Conservation (phyloP, 768 basidiomycete genomes). For the Lanmaoa pseudosensibilis region DNA sequence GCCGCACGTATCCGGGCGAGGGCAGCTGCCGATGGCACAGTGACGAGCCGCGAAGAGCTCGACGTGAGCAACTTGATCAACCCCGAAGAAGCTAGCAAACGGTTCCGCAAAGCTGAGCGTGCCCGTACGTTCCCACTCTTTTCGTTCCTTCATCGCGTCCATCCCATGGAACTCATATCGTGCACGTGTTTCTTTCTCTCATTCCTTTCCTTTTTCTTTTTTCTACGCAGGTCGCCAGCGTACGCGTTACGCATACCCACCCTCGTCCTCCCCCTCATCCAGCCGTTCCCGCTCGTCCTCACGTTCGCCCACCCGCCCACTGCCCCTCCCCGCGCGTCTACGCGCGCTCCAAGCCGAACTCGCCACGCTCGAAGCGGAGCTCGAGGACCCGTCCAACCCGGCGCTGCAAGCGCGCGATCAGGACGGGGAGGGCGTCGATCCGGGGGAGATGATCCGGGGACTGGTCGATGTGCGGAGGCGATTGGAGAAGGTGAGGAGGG, state of each 20-base stretch:
- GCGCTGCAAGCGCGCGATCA: constrained; percentile 58
- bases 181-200: not conserved
- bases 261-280: constrained; percentile 51
- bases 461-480: constrained; percentile 72
- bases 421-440: constrained; percentile 53
- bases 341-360: constrained; percentile 76
- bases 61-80: constrained; percentile 64
- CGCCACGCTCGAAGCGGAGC: constrained; percentile 72
- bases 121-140: constrained; percentile 39
- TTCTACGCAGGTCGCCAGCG: constrained; percentile 45
- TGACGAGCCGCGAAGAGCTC: constrained; percentile 59
- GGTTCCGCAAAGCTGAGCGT: constrained; percentile 71
- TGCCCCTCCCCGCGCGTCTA: constrained; percentile 58
- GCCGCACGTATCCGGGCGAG: constrained; percentile 35
- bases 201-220: not conserved
- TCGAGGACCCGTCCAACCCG: constrained; percentile 80
- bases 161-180: not conserved
- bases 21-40: constrained; percentile 36
- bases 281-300: constrained; percentile 43
- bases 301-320: constrained; percentile 31
- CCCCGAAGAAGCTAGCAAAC: constrained; percentile 65
- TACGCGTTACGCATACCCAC: constrained; percentile 67
- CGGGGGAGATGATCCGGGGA: constrained; percentile 74
- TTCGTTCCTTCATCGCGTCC: not conserved
- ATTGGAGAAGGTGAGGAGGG: constrained; percentile 64